Evolutionary conservation across 176 grass and related monocot species (phyloP).

Genomic region (Oropetium thomaeum): DNA sequence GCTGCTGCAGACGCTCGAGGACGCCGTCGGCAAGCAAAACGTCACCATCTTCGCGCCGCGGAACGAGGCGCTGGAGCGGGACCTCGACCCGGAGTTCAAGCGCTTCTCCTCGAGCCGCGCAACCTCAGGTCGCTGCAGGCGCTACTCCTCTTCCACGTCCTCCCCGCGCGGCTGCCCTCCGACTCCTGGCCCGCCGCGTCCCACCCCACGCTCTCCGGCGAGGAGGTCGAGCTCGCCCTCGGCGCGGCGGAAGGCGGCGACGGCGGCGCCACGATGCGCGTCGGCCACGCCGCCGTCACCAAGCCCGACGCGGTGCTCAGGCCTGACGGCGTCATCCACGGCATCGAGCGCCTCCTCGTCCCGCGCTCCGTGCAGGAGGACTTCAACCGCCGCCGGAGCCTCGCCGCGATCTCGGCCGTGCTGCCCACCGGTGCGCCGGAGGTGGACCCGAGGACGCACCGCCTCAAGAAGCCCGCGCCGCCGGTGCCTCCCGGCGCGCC

Average conservation of each 20-base stretch:
- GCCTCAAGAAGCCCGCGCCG: constrained; percentile 78
- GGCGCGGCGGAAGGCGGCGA: too few relatives aligned
- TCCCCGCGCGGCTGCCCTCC: constrained; percentile 42
- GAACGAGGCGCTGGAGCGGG: constrained; percentile 66
- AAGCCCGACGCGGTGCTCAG: constrained; percentile 57
- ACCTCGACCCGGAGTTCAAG: constrained; percentile 77
- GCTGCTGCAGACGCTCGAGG: constrained; percentile 52
- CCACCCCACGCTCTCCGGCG: constrained; percentile 54
- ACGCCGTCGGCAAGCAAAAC: constrained; percentile 48
- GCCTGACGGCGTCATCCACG: constrained; percentile 77
- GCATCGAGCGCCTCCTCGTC: constrained; percentile 63
- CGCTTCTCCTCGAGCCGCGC: constrained; percentile 80
- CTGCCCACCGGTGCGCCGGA: constrained; percentile 83
- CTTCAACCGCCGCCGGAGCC: constrained; percentile 75
- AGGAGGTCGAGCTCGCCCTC: constrained; percentile 55
- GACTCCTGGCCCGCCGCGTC: not conserved
- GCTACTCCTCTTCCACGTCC: constrained; percentile 65
- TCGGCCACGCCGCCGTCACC: constrained; percentile 41
- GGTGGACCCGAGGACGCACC: constrained; percentile 77
- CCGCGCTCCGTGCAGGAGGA: constrained; percentile 70
- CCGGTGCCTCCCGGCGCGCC: constrained; percentile 54
- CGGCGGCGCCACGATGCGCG: not conserved
- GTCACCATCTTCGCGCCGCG: constrained; percentile 71
- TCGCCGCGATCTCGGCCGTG: constrained; percentile 58
- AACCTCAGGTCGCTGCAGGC: constrained; percentile 70